Conservation (phyloP, 176 grass and related monocot genomes). For the Elaeis guineensis region DNA sequence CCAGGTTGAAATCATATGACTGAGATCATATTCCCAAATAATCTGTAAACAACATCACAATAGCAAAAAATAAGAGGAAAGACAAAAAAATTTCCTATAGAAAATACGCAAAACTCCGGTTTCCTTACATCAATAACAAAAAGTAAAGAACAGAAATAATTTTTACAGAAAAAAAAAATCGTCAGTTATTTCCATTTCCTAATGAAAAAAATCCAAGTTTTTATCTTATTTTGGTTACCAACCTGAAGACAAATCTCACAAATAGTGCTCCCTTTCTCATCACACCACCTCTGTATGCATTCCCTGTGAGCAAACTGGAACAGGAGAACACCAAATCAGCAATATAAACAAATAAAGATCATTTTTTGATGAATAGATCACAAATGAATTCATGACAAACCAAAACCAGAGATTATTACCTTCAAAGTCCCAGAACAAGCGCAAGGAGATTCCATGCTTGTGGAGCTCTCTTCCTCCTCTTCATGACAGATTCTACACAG, state of each 20-base stretch:
- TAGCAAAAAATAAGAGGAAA: neutral
- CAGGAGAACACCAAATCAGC: neutral
- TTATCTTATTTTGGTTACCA: neutral
- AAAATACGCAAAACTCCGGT: too few species aligned
- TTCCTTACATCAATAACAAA: too few species aligned
- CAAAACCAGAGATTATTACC: constrained; percentile 21
- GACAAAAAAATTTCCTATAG: too few species aligned
- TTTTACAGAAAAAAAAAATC: too few species aligned
- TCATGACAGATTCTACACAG: constrained; percentile 90
- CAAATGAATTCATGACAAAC: neutral
- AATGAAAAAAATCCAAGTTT: too few species aligned
- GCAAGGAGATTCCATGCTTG: constrained; percentile 71
- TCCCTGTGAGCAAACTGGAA: constrained; percentile 77
- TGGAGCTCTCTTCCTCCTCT: constrained; percentile 39
- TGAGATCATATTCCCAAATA: too few species aligned
- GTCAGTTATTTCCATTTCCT: too few species aligned
- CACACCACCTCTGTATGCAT: constrained; percentile 97
- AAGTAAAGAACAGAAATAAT: too few species aligned
- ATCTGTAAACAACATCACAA: too few species aligned
- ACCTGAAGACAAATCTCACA: constrained; percentile 97
- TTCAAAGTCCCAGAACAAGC: constrained; percentile 84
- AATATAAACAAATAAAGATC: constrained; percentile 2
- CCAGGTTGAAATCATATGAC: too few species aligned
- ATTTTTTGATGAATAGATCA: neutral
- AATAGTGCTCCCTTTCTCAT: constrained; percentile 81